A percentile compares a stretch with the other conserved stretches of the same genome.
Evolutionary conservation across 495 filamentous ascomycete genomes (phyloP).

Genomic region (Penicillium maclennaniae): DNA sequence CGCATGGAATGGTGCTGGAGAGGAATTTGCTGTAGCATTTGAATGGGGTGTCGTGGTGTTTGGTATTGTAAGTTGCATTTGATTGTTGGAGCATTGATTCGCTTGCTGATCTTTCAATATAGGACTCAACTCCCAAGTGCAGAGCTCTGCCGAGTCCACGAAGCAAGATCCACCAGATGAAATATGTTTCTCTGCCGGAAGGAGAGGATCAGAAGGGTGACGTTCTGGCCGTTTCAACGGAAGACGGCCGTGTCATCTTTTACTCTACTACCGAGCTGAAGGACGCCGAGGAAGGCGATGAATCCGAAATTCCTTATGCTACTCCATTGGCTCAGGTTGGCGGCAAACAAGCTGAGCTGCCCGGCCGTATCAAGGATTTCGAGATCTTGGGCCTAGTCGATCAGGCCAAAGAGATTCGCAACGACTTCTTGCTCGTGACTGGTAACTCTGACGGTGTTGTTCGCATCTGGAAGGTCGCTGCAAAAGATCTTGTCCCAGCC

Average conservation of each 20-base stretch:
- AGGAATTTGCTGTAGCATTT: slow-evolving; percentile 85
- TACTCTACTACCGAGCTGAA: slow-evolving; percentile 59
- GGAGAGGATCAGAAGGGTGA: slow-evolving; percentile 41
- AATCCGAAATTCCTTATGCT: slow-evolving; percentile 44
- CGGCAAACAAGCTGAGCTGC: slow-evolving; percentile 61
- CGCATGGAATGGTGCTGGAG: slow-evolving; percentile 68
- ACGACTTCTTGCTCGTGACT: slow-evolving; percentile 59
- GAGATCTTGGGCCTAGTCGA: slow-evolving; percentile 49
- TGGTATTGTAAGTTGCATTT: slow-evolving; percentile 58
- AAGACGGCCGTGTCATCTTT: slow-evolving; percentile 86
- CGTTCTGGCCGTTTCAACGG: slow-evolving; percentile 78
- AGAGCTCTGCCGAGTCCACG: slow-evolving; percentile 60
- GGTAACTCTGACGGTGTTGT: slow-evolving; percentile 80
- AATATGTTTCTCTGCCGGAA: slow-evolving; percentile 55
- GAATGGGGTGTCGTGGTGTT: slow-evolving; percentile 83
- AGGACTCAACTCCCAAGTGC: slow-evolving; percentile 76
- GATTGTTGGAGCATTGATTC: not conserved
- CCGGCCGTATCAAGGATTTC: slow-evolving; percentile 86
- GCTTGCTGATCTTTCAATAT: slow-evolving; percentile 12
- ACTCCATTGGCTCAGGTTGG: slow-evolving; percentile 72
- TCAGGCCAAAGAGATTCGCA: slow-evolving; percentile 28
- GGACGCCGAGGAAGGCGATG: slow-evolving; percentile 25
- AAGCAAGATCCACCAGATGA: slow-evolving; percentile 79
- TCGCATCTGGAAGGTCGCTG: slow-evolving; percentile 64
- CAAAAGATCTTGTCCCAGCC: slow-evolving; percentile 25